Conservation (phyloP, 2,329 filamentous ascomycete genomes). For the Trichoderma asperellum region DNA sequence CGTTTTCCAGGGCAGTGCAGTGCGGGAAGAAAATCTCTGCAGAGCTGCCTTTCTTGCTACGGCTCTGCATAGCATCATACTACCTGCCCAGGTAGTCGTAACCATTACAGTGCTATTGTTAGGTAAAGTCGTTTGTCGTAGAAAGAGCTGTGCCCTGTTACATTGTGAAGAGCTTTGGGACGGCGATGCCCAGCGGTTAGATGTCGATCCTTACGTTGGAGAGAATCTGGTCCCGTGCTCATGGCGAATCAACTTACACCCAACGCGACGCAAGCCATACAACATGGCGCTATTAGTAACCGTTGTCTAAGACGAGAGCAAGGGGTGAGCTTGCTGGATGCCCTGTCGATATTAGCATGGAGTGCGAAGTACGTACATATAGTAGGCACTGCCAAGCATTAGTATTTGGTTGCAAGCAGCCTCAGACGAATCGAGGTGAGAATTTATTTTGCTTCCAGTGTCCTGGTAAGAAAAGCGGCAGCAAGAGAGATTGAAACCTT, state of each 20-base stretch:
- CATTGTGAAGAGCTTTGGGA: background rate
- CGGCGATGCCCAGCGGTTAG: background rate
- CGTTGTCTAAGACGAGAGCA: conserved; percentile 1
- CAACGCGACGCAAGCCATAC: background rate
- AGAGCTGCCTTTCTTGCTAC: background rate
- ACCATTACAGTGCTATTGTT: background rate
- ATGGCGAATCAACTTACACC: conserved; percentile 19
- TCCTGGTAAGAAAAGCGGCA: background rate
- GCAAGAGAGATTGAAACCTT: background rate
- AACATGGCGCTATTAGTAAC: background rate
- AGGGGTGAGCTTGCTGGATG: background rate
- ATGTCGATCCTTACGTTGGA: conserved; percentile 26
- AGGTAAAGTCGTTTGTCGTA: background rate
- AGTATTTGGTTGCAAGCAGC: background rate
- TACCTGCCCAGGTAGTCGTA: background rate
- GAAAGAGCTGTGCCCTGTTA: background rate
- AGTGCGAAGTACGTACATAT: background rate
- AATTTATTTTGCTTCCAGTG: background rate
- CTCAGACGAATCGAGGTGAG: conserved; percentile 1
- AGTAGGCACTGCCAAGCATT: background rate
- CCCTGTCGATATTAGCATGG: background rate
- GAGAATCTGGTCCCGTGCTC: conserved; percentile 21
- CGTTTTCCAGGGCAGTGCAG: background rate
- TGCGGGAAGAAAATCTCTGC: background rate
- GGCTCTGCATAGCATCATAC: background rate